Conservation (phyloP, 73 alveolate species). For the Paraurostyla sp. region DNA sequence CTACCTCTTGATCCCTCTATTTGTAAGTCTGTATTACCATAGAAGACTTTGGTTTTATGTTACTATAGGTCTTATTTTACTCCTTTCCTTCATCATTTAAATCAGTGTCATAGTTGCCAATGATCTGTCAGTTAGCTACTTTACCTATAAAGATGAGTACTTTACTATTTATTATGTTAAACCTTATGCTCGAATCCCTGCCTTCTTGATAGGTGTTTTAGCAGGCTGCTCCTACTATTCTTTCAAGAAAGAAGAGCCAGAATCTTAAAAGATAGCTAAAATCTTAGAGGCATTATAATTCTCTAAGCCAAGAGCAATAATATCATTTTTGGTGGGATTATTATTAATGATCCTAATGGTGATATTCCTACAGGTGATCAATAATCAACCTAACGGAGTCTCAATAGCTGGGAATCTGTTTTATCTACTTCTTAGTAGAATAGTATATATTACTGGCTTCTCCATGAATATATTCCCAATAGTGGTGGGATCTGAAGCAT, state of each 20-base stretch:
- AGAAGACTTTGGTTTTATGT: not conserved
- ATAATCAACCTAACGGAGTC: slow-evolving; percentile 24
- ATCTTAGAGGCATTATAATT: not conserved
- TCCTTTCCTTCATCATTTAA: not conserved
- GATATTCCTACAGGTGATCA: not conserved
- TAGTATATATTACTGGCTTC: not conserved
- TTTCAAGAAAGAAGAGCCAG: not conserved
- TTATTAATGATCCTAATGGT: slow-evolving; percentile 5
- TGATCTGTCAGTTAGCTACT: slow-evolving; percentile 20
- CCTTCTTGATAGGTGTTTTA: slow-evolving; percentile 2
- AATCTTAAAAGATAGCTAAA: not conserved
- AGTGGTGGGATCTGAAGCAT: not conserved
- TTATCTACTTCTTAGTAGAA: not conserved
- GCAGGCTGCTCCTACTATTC: slow-evolving; percentile 18
- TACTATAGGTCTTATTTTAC: not conserved
- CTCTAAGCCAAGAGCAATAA: not conserved
- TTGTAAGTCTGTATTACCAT: not conserved
- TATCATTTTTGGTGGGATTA: not conserved
- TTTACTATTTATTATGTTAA: slow-evolving; percentile 28
- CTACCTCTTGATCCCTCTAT: slow-evolving; percentile 18
- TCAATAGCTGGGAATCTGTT: not conserved
- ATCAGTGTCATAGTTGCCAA: slow-evolving; percentile 2
- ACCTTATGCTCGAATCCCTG: slow-evolving; percentile 26
- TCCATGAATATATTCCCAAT: slow-evolving; percentile 23
- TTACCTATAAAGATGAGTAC: slow-evolving; percentile 33